Base-by-base conservation (phyloP, 139 green algal species). In the Marvania coccoides region DNA sequence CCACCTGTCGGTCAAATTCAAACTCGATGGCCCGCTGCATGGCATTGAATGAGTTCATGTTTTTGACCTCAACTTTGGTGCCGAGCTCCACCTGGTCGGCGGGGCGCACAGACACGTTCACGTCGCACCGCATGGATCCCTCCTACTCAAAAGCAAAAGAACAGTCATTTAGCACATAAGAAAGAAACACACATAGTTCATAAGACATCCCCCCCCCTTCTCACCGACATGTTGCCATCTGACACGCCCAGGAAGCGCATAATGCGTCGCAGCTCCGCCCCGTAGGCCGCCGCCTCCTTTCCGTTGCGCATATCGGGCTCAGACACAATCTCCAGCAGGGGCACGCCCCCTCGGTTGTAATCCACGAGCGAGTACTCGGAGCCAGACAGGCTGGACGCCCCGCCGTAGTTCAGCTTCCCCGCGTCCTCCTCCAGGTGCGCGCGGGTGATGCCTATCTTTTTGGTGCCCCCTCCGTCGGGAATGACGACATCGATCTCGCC, bases 51-150 rank as follows among this genome's bases (percentile, higher is more conserved):
- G 73, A 89, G 85, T 98, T 98, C 89, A 98, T 96, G 82, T 98
- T 98, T 74, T 98, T 98, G 58, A 98, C 81, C 74, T 98, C 93
- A 65, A 98, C 92, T 63, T 96, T 96, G 47, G 92, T 98, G 37
- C 93, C 93, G 61, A 97, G 88, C 31, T 35, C 13, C 8, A 65
- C 30, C 45, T 40, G 12, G 48, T 83, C 75, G 46, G 65, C 61
- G 4, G 71, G 78, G 14, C 86, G 69, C 56, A 95, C 88, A 15
- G 79, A 90, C 36, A 97, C 81, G 73, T 97, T 97, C 7, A 97
- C 91, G 67, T 97, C 91, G 66, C 87, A 97, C 13, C 93, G 79
- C 85, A 97, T 91, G 38, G 77, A 88, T 2, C 87, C 88, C 54
- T 94, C 88, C 63, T 81, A 65, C 56, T 70, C 34, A n/a, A 46